A percentile compares a stretch with the other conserved stretches of the same genome.
These are phyloP conservation scores for Nakaseomyces bracarensis DNA, from an alignment of 1,139 yeast species.

Conservation along the genomic window DNA sequence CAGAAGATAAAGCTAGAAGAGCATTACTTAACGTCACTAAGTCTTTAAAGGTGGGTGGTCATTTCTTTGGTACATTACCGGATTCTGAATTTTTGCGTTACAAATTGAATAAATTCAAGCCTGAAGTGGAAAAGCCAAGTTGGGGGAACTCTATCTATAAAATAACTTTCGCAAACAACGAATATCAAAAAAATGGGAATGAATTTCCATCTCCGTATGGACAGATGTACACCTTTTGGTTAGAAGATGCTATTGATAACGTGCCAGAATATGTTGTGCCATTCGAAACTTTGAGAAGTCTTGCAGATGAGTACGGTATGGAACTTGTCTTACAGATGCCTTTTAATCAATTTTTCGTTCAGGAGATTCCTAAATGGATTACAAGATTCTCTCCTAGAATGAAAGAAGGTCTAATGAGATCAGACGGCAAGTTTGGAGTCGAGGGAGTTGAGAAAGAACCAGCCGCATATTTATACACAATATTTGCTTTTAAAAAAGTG, in stretches of 20 bases:
- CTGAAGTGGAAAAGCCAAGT: constrained; percentile 42
- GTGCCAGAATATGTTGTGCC: constrained; percentile 99
- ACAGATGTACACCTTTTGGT: constrained; percentile 67
- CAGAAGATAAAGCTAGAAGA: constrained; percentile 68
- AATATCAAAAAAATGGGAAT: constrained; percentile 55
- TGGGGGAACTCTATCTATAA: constrained; percentile 85
- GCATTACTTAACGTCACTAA: constrained; percentile 68
- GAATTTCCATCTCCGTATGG: constrained; percentile 72
- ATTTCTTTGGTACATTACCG: constrained; percentile 89
- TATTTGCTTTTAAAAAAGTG: constrained; percentile 32
- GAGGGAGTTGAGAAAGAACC: constrained; percentile 90
- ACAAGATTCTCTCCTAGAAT: constrained; percentile 53
- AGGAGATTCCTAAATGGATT: constrained; percentile 64
- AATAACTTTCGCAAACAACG: constrained; percentile 67
- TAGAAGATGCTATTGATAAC: constrained; percentile 89
- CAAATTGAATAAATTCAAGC: constrained; percentile 44
- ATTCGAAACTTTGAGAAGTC: constrained; percentile 71
- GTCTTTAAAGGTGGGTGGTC: constrained; percentile 72
- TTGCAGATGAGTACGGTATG: constrained; percentile 78
- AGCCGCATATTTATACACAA: constrained; percentile 42
- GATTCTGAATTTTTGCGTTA: constrained; percentile 75
- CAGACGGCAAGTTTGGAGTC: constrained; percentile 77
- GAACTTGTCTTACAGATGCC: constrained; percentile 65
- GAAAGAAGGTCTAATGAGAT: constrained; percentile 59
- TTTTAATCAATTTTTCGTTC: constrained; percentile 74